These are phyloP conservation scores for Leccinum fibrillosum DNA, from an alignment of 768 basidiomycete species.

Conservation along the genomic window DNA sequence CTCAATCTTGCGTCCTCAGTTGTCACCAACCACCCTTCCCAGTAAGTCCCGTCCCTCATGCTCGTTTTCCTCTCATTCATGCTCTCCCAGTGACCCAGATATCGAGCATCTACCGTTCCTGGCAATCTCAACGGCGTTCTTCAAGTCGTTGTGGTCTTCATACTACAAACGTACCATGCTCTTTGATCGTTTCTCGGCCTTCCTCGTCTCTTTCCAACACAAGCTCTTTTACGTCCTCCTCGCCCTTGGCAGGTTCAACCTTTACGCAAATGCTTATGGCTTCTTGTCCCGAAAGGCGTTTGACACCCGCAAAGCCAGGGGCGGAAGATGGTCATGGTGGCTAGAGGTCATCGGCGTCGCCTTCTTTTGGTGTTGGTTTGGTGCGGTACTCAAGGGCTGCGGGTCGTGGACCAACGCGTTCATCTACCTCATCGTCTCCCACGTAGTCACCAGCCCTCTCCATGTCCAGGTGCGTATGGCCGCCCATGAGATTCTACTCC, in stretches of 20 bases:
- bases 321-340: slow-evolving; percentile 76
- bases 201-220: slow-evolving; percentile 78
- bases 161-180: slow-evolving; percentile 89
- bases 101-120: slow-evolving; percentile 92
- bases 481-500: background rate
- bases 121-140: slow-evolving; percentile 86
- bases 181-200: slow-evolving; percentile 66
- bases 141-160: slow-evolving; percentile 84
- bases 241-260: slow-evolving; percentile 90
- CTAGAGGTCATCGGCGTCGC: slow-evolving; percentile 70
- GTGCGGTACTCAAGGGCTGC: slow-evolving; percentile 62
- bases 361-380: slow-evolving; percentile 93
- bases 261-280: slow-evolving; percentile 83
- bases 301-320: slow-evolving; percentile 59
- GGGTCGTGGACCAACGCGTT: slow-evolving; percentile 69
- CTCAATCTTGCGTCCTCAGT: slow-evolving; percentile 44
- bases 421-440: slow-evolving; percentile 78
- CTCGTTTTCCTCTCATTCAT: slow-evolving; percentile 5
- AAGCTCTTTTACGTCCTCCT: slow-evolving; percentile 91
- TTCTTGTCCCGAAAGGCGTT: slow-evolving; percentile 67
- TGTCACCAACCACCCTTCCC: slow-evolving; percentile 95
- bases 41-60: slow-evolving; percentile 47
- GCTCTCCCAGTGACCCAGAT: slow-evolving; percentile 63
- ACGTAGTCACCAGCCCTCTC: slow-evolving; percentile 83
- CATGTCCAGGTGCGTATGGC: slow-evolving; percentile 78